These are phyloP conservation scores for Nitzschia inconspicua DNA, from an alignment of 108 stramenopile species.

Conservation along the genomic window DNA sequence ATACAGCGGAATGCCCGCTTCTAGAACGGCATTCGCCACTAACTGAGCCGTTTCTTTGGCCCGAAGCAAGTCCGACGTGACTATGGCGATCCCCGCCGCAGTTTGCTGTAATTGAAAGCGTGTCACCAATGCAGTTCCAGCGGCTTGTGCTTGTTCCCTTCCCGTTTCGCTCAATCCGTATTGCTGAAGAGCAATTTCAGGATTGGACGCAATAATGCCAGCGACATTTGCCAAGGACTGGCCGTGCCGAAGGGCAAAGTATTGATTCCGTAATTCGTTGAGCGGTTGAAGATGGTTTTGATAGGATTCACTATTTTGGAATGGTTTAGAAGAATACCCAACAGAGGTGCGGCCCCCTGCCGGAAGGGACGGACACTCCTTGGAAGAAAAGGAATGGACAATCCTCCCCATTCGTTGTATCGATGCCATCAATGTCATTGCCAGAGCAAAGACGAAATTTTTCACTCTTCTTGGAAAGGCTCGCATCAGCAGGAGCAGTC, in stretches of 20 bases:
- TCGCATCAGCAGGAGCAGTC: too few species aligned
- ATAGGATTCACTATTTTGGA: too few species aligned
- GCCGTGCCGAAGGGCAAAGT: constrained; percentile 83
- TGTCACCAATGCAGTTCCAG: constrained; percentile 46
- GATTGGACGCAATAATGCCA: constrained; percentile 72
- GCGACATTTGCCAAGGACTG: constrained; percentile 84
- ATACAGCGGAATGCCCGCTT: constrained; percentile 25
- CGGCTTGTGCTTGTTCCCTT: constrained; percentile 57
- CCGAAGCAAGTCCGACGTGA: constrained; percentile 47
- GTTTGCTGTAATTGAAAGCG: constrained; percentile 16
- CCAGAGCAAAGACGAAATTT: too few species aligned
- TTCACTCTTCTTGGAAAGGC: too few species aligned
- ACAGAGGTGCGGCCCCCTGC: too few species aligned
- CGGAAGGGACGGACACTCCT: too few species aligned
- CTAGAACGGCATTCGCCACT: constrained; percentile 24
- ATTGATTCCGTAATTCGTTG: constrained; percentile 19
- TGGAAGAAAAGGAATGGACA: too few species aligned
- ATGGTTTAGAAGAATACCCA: too few species aligned
- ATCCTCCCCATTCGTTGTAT: too few species aligned
- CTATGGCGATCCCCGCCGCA: constrained; percentile 44
- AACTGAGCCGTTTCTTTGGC: constrained; percentile 69
- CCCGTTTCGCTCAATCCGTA: constrained; percentile 75
- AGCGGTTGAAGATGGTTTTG: too few species aligned
- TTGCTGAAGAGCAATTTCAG: constrained; percentile 51
- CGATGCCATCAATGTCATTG: too few species aligned